Evolutionary conservation across 345 rosid species (phyloP).

Genomic region (Triadica sebifera): DNA sequence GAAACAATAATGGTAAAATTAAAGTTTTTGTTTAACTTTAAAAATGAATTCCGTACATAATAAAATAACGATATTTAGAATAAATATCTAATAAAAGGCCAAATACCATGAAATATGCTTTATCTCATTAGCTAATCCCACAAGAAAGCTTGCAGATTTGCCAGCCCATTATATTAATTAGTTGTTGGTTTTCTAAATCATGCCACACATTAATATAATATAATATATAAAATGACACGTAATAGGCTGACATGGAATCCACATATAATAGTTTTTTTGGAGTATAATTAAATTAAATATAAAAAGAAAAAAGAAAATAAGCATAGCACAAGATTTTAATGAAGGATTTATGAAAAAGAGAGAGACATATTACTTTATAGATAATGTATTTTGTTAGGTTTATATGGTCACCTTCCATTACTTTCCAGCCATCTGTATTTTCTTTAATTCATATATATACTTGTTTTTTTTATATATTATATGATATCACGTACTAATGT

Average conservation of each 20-base stretch:
- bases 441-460: neutral
- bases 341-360: neutral
- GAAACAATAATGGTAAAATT: too few species aligned
- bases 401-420: neutral
- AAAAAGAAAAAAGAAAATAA: neutral
- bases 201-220: neutral
- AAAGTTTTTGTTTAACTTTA: too few species aligned
- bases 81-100: too few species aligned
- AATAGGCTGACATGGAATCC: conserved; percentile 15
- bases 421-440: neutral
- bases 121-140: conserved; percentile 12
- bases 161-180: neutral
- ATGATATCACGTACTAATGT: too few species aligned
- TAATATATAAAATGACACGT: neutral
- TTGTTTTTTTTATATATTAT: too few species aligned
- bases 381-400: neutral
- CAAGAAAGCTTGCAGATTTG: neutral
- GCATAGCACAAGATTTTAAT: neutral
- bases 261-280: neutral
- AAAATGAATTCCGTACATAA: too few species aligned
- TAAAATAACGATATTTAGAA: too few species aligned
- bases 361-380: neutral
- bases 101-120: too few species aligned
- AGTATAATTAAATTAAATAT: neutral
- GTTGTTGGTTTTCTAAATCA: neutral